Conservation (phyloP, 2,329 filamentous ascomycete genomes). For the Clarireedia homoeocarpa region DNA sequence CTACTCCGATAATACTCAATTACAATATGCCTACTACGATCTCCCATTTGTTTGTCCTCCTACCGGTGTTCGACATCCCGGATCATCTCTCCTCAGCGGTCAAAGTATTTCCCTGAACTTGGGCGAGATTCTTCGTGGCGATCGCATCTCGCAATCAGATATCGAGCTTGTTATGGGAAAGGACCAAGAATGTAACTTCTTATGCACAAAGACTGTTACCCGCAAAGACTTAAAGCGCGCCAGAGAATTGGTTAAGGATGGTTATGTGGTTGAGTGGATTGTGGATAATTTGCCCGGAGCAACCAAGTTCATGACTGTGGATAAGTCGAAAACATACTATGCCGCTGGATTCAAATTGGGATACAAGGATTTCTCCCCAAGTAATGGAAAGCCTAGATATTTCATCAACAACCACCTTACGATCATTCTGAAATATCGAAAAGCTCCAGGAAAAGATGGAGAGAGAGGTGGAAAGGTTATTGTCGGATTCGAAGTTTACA, state of each 20-base stretch:
- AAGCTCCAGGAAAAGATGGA: slow-evolving; percentile 60
- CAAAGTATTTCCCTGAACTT: slow-evolving; percentile 75
- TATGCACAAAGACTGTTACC: slow-evolving; percentile 63
- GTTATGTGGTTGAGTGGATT: slow-evolving; percentile 89
- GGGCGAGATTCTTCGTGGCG: slow-evolving; percentile 79
- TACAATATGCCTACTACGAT: slow-evolving; percentile 89
- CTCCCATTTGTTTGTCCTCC: slow-evolving; percentile 82
- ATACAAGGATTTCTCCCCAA: slow-evolving; percentile 57
- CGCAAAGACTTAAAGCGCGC: slow-evolving; percentile 59
- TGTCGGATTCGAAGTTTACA: slow-evolving; percentile 84
- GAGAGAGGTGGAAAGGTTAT: slow-evolving; percentile 69
- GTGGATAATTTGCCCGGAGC: slow-evolving; percentile 86
- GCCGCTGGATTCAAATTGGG: slow-evolving; percentile 85
- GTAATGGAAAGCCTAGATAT: slow-evolving; percentile 53
- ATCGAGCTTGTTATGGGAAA: slow-evolving; percentile 72
- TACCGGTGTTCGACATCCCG: slow-evolving; percentile 56
- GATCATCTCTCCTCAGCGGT: slow-evolving; percentile 63
- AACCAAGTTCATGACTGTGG: slow-evolving; percentile 79
- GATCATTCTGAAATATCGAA: slow-evolving; percentile 71
- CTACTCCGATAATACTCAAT: slow-evolving; percentile 79
- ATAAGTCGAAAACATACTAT: slow-evolving; percentile 81
- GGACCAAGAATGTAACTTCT: slow-evolving; percentile 62
- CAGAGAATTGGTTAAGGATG: slow-evolving; percentile 64
- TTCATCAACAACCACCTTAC: slow-evolving; percentile 86
- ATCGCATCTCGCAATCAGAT: slow-evolving; percentile 77